phyloP scores from a whole-genome alignment of 163 green algal species.

The Scenedesmus sp. region DNA sequence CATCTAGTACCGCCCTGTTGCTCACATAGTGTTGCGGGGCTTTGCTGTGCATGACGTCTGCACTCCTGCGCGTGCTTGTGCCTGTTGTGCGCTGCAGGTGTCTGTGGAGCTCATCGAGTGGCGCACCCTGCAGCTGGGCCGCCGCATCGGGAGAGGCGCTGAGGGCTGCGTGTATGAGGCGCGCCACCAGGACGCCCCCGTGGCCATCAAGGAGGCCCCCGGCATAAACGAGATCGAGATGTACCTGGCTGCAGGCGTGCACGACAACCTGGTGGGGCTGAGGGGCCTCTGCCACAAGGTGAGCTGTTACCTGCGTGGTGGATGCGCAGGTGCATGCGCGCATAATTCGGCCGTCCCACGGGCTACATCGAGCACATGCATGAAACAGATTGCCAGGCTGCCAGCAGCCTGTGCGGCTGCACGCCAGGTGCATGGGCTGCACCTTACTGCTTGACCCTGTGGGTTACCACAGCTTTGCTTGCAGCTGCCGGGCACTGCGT shows the following conservation, averaged over 20 bases:
- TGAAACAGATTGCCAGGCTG: too few species aligned
- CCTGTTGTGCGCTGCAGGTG: slow-evolving; percentile 56
- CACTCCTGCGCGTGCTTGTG: background rate
- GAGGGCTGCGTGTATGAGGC: slow-evolving; percentile 79
- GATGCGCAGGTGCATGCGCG: background rate
- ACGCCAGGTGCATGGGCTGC: background rate
- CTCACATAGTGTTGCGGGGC: background rate
- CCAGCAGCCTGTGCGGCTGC: too few species aligned
- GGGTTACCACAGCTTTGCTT: background rate
- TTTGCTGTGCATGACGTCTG: background rate
- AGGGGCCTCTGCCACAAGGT: slow-evolving; percentile 63
- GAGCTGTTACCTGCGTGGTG: background rate
- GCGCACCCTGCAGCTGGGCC: slow-evolving; percentile 65
- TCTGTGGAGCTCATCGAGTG: slow-evolving; percentile 73
- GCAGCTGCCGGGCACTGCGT: background rate
- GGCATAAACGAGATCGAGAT: slow-evolving; percentile 67
- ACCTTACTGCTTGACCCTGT: background rate
- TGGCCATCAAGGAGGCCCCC: slow-evolving; percentile 73
- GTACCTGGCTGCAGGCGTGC: slow-evolving; percentile 60
- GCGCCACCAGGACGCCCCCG: slow-evolving; percentile 75
- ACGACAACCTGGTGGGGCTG: slow-evolving; percentile 81
- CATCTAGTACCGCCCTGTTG: background rate
- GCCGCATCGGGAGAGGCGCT: slow-evolving; percentile 70
- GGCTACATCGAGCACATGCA: too few species aligned
- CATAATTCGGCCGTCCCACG: too few species aligned